Percentiles rank a stretch among this genome's conserved stretches.
phyloP scores from a whole-genome alignment of 148 eudicot species.

The Diospyros kaki region DNA sequence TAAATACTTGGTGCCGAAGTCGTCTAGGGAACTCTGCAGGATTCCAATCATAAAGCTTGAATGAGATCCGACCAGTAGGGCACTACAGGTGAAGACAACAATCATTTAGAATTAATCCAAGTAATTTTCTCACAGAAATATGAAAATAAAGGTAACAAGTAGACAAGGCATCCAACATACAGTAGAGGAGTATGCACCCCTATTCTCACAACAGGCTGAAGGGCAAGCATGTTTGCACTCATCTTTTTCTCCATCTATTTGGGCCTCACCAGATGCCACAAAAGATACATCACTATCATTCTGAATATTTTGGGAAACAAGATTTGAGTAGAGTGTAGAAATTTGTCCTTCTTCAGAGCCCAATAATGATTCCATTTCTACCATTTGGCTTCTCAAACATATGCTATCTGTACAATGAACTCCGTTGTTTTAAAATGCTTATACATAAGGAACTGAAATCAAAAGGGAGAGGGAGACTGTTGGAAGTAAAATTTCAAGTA shows the following conservation, averaged over 20 bases:
- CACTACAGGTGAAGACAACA: slow-evolving; percentile 50
- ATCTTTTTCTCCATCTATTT: slow-evolving; percentile 50
- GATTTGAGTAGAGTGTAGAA: slow-evolving; percentile 46
- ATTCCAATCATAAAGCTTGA: slow-evolving; percentile 98
- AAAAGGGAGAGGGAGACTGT: neutral
- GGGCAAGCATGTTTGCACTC: slow-evolving; percentile 39
- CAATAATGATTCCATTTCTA: slow-evolving; percentile 38
- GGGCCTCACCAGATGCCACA: slow-evolving; percentile 41
- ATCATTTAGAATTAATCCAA: neutral
- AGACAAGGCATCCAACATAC: slow-evolving; percentile 30
- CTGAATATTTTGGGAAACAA: slow-evolving; percentile 40
- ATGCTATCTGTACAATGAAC: slow-evolving; percentile 39
- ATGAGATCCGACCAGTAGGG: slow-evolving; percentile 90
- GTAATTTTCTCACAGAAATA: slow-evolving; percentile 10
- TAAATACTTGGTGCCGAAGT: slow-evolving; percentile 89
- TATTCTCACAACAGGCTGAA: slow-evolving; percentile 54
- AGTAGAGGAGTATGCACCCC: slow-evolving; percentile 65
- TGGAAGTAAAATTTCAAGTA: neutral
- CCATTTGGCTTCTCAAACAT: slow-evolving; percentile 42
- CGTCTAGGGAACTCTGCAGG: slow-evolving; percentile 98
- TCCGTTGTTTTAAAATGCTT: neutral
- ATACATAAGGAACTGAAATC: neutral
- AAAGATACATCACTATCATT: slow-evolving; percentile 20
- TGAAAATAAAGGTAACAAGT: neutral
- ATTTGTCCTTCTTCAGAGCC: slow-evolving; percentile 45